Evolutionary conservation across 2,329 filamentous ascomycete genomes (phyloP), one percentile per base, ranked within the genome.

Genomic region (Alternaria sp.): DNA sequence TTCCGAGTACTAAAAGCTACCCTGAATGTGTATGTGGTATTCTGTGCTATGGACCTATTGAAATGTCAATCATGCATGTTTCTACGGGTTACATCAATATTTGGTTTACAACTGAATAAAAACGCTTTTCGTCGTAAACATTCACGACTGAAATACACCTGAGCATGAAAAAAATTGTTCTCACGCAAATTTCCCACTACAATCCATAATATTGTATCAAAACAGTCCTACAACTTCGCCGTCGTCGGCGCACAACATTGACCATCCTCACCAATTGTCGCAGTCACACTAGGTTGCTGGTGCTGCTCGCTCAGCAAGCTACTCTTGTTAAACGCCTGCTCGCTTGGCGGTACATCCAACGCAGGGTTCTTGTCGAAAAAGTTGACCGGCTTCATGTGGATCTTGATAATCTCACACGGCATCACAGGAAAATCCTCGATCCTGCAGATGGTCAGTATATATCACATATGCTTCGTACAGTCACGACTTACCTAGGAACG

Each of bases 281-380:
- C 78, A 62, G 77, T 77, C 28, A 75, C 73, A 36, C 67, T 69
- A 4, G 74, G 70, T 59, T 81, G 79, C 34, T 75, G 69, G 60
- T 80, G 78, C 67, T 74, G 71, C 72, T 80, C 77, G 10, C 70
- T 77, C 63, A 76, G 54, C 54, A 79, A 45, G 12, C 52, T 70
- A 54, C 74, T 78, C 74, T 81, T 77, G 60, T 85, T 85, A 60
- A 83, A 81, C 27, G 71, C 73, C 71, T 85, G 83, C 60, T 81
- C 81, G 58, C 81, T 81, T 14, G 82, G 83, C 34, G 86, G 86
- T 7, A 88, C 86, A 80, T 87, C 86, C 5, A 88, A 73, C 18
- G 85, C 86, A 2, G 86, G 86, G 55, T 88, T 88, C 75, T 81
- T 84, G 34, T 82, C 78, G 63, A 87, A 87, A 78, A 88, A 88